Base-by-base conservation (phyloP, 2,329 filamentous ascomycete species). In the Zasmidium cellare region DNA sequence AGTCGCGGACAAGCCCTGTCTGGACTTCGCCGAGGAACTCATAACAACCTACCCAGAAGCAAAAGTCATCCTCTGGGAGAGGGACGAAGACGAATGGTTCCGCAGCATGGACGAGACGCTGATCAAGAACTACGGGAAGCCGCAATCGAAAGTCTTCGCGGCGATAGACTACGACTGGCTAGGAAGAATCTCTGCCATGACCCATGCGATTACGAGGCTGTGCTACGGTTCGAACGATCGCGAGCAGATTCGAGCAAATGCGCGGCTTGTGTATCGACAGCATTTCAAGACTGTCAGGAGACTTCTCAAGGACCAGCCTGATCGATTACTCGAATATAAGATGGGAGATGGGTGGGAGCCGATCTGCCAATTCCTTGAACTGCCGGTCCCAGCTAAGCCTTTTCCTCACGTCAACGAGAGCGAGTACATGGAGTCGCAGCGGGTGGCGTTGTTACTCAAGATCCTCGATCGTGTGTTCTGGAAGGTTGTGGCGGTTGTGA, bases 21-120 rank as follows among this genome's bases (percentile, higher is more conserved):
- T 28, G 11, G 19, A 24, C 14, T 55, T 38, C 19, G 69, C 66
- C 1, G 65, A 66, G 23, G 74, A 77, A 49, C 61, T 77, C 3
- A 60, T 71, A 7, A 45, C 57, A 6, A 60, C 65, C 1, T 72
- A 72, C 44, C 68, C 69, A 0, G 68, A 57, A 49, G 63, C 53
- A 9, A 67, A 65, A 53, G 58, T 69, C 14, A 57, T 70, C 5
- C 55, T 69, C 1, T 51, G 55, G 11, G 56, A 60, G 38, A 50
- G 69, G 1, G 68, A 71, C 14, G 46, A 41, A 6, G 51, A 54
- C 14, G 19, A 14, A 14, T 58, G 56, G 51, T 50, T 50, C 41
- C 18, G 28, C 6, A 51, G 46, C 5, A 51, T 52, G 18, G 48
- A 57, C 1, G 47, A 46, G 6, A 23, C 55, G 9, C 9, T 53